Base-by-base conservation (phyloP, 768 basidiomycete genomes). In the Hortiboletus campestris region DNA sequence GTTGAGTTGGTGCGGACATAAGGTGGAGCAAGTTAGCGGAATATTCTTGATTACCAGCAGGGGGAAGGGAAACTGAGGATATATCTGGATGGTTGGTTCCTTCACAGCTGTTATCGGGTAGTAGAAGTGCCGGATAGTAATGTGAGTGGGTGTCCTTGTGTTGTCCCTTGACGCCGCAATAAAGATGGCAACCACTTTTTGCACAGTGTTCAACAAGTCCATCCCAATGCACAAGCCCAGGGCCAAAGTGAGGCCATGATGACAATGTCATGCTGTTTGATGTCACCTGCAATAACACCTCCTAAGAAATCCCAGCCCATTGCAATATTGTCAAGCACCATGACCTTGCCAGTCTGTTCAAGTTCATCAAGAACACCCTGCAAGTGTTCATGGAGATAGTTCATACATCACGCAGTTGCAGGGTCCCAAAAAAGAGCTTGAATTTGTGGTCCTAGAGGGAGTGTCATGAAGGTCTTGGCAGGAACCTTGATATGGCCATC, bases 121-220 rank as follows among this genome's bases (percentile, higher is more conserved):
- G 8, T 1, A 45, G 28, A 4, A 52, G 43, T 0, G n/a, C 51
- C 2, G 43, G 51, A 5, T 52, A 52, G 16, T 52, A 56, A 6
- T 53, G 54, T 0, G 31, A 32, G 7, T n/a, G 22, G 0, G 22
- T 0, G 6, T 49, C 32, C 4, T 58, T 58, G 0, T 49, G 56
- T 17, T 25, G 22, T 6, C 56, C 56, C 12, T 3, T 3, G 6
- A 58, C 17, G 1, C 38, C 31, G 12, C 49, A 58, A 6, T 58
- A 58, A 0, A 58, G 8, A 0, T 25, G 5, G 10, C 31, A 32
- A 11, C 11, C 31, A 2, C 12, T 32, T 11, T 32, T 32, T 32
- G 11, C 49, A 43, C 51, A 47, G 11, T 56, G 55, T 2, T 55
- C 51, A 1, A 60, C 46, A 0, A 53, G 22, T 1, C 59, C 44